Conservation (phyloP, 2,329 filamentous ascomycete genomes). For the Teratosphaeriaceae sp. region DNA sequence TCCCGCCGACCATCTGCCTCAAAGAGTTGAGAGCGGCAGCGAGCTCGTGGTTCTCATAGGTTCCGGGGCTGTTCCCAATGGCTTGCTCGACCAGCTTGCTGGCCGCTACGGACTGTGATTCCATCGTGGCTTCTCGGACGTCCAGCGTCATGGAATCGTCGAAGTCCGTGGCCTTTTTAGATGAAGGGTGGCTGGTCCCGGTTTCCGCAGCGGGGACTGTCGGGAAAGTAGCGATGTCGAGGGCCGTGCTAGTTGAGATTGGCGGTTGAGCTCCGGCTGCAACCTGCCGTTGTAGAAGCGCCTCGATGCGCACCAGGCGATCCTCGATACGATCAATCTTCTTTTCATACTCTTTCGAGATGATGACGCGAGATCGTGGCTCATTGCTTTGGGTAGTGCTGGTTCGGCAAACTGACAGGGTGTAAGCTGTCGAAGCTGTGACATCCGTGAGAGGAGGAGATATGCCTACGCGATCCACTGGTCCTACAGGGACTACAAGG, state of each 20-base stretch:
- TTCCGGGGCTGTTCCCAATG: slow-evolving; percentile 7
- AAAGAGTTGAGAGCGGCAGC: slow-evolving; percentile 7
- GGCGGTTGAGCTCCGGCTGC: no score
- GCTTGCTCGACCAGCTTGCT: slow-evolving; percentile 10
- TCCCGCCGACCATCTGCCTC: slow-evolving; percentile 9
- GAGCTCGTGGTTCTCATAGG: slow-evolving; percentile 8
- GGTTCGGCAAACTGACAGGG: slow-evolving; percentile 8
- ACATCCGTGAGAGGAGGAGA: not conserved
- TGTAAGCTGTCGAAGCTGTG: no score
- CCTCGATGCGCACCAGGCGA: slow-evolving; percentile 15
- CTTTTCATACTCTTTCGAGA: slow-evolving; percentile 16
- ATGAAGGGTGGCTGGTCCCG: not conserved
- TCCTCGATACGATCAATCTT: slow-evolving; percentile 19
- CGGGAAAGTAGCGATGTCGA: no score
- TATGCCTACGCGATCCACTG: slow-evolving; percentile 8
- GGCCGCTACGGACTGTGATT: slow-evolving; percentile 7
- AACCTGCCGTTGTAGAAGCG: slow-evolving; percentile 11
- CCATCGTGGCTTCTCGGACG: slow-evolving; percentile 9
- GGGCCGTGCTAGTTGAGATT: no score
- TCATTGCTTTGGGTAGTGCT: slow-evolving; percentile 5
- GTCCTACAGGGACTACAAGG: slow-evolving; percentile 11
- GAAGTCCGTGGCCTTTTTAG: no score
- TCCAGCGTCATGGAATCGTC: no score
- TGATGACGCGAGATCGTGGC: slow-evolving; percentile 11
- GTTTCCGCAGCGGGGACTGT: no score